Conservation (phyloP, 1,139 yeast genomes). For the Diutina scorzettiae region DNA sequence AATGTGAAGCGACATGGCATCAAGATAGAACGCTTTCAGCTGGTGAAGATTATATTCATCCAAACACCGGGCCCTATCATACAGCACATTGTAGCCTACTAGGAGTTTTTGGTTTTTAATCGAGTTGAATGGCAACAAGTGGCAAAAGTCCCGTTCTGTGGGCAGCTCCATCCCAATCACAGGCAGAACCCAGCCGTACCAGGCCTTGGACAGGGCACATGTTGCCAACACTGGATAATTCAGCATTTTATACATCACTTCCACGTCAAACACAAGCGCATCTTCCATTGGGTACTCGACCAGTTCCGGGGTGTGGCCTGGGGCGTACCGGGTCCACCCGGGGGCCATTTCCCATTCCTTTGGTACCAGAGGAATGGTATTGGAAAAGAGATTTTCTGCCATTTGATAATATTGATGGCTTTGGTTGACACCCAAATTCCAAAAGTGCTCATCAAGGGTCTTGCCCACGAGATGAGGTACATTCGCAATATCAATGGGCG, state of each 20-base stretch:
- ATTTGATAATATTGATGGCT: conserved; percentile 48
- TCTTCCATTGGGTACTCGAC: conserved; percentile 62
- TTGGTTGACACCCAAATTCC: conserved; percentile 49
- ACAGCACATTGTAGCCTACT: conserved; percentile 85
- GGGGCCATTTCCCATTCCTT: conserved; percentile 40
- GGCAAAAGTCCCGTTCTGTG: conserved; percentile 31
- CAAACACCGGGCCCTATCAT: conserved; percentile 72
- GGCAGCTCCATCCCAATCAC: conserved; percentile 31
- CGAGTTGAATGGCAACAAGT: conserved; percentile 65
- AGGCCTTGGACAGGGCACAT: conserved; percentile 66
- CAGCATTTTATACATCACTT: conserved; percentile 66
- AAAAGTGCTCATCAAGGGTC: conserved; percentile 75
- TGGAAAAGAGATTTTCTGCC: conserved; percentile 27
- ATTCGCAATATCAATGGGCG: conserved; percentile 45
- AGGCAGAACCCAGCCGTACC: conserved; percentile 97
- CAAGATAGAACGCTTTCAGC: conserved; percentile 69
- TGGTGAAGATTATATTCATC: conserved; percentile 70
- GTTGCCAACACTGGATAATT: conserved; percentile 73
- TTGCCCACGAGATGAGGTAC: conserved; percentile 63
- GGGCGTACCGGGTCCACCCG: conserved; percentile 78
- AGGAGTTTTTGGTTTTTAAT: conserved; percentile 40
- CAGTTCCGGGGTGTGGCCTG: conserved; percentile 35
- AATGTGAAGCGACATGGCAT: conserved; percentile 88
- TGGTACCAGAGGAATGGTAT: conserved; percentile 37
- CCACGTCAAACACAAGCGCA: conserved; percentile 79